phyloP scores from a whole-genome alignment of 164 flowering plant genomes.

The Macadamia integrifolia region DNA sequence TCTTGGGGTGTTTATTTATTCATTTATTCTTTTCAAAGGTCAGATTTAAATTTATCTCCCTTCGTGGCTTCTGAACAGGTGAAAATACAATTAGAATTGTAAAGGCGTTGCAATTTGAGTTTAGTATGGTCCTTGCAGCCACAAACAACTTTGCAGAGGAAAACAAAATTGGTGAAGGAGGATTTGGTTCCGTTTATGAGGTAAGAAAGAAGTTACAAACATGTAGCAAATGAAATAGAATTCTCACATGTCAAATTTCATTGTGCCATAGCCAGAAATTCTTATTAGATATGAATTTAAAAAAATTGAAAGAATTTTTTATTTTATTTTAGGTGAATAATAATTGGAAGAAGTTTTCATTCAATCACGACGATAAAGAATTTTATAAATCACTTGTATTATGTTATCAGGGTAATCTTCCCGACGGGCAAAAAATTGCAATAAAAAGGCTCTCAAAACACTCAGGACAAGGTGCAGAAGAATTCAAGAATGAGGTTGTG shows the following conservation, averaged over 20 bases:
- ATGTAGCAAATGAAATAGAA: background rate
- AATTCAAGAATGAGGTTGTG: constrained; percentile 22
- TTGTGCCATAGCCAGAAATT: too few relatives aligned
- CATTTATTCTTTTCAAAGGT: too few relatives aligned
- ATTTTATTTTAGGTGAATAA: too few relatives aligned
- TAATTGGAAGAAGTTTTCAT: too few relatives aligned
- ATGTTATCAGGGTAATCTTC: constrained; percentile 10
- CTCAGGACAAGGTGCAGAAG: constrained; percentile 19
- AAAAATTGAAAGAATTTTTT: too few relatives aligned
- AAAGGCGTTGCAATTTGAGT: constrained; percentile 21
- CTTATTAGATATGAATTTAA: too few relatives aligned
- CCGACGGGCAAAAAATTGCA: constrained; percentile 10
- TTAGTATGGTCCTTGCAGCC: constrained; percentile 19
- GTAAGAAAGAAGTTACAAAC: constrained; percentile 2
- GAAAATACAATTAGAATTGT: constrained; percentile 7
- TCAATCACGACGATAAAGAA: background rate
- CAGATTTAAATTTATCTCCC: too few relatives aligned
- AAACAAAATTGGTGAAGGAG: constrained; percentile 34
- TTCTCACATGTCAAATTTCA: too few relatives aligned
- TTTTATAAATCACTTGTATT: too few relatives aligned
- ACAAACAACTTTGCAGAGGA: constrained; percentile 24
- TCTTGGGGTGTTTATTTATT: too few relatives aligned
- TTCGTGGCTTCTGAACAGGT: background rate
- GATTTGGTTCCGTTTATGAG: constrained; percentile 32
- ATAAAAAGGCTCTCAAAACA: constrained; percentile 17